phyloP scores from a whole-genome alignment of 768 basidiomycete genomes.

The Trametes villosa region DNA sequence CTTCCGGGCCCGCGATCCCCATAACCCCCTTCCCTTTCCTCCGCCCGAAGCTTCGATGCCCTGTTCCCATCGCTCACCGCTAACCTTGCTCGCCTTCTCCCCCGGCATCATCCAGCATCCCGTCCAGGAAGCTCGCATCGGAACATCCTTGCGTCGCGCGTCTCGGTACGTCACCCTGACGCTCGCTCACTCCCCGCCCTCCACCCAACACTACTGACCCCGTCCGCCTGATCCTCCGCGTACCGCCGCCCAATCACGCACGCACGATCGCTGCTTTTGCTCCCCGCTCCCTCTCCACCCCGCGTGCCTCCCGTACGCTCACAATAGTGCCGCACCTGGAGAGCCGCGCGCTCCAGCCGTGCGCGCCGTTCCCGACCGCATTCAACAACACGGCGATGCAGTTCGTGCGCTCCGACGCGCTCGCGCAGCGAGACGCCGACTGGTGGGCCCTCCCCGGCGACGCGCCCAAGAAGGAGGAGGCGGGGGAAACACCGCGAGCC shows the following conservation, averaged over 20 bases:
- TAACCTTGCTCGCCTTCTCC: constrained; percentile 4
- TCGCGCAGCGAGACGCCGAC: constrained; percentile 27
- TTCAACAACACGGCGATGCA: constrained; percentile 73
- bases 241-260: constrained; percentile 3
- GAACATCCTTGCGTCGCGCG: constrained; percentile 57
- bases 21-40: constrained; percentile 8
- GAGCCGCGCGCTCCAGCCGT: constrained; percentile 52
- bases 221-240: background rate
- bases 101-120: constrained; percentile 47
- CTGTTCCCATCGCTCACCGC: constrained; percentile 10
- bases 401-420: constrained; percentile 38
- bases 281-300: constrained; percentile 17
- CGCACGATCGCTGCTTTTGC: constrained; percentile 13
- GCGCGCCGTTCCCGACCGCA: constrained; percentile 56
- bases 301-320: constrained; percentile 5
- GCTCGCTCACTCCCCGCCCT: constrained; percentile 18
- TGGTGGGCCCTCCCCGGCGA: constrained; percentile 35
- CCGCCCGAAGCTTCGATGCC: constrained; percentile 15
- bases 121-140: constrained; percentile 51
- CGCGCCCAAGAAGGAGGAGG: background rate
- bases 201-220: background rate
- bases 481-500: background rate
- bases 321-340: constrained; percentile 56
- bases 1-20: background rate
- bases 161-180: constrained; percentile 52